Percentiles rank a stretch among this genome's conserved stretches.
phyloP scores from a whole-genome alignment of 352 stramenopile genomes.

The Phytopythium boreale region DNA sequence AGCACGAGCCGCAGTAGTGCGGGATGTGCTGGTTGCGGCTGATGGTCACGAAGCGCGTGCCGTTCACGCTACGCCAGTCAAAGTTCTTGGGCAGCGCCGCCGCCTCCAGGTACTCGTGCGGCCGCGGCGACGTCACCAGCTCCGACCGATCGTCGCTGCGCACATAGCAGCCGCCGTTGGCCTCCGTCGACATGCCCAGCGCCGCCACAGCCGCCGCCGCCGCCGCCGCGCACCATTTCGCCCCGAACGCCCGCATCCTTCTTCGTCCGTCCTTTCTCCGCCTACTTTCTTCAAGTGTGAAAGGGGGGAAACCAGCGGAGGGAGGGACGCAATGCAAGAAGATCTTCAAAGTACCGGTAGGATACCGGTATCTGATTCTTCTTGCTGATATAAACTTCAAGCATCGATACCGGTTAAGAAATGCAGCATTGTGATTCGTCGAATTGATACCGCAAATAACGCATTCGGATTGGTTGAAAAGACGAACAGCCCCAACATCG shows the following conservation, averaged over 20 bases:
- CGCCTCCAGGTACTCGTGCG: constrained; percentile 65
- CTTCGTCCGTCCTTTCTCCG: constrained; percentile 10
- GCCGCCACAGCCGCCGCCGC: constrained; percentile 5
- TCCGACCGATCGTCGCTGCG: constrained; percentile 69
- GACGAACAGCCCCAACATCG: background rate
- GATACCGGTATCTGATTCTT: background rate
- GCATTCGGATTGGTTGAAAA: background rate
- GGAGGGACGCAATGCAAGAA: background rate
- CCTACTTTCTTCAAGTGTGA: constrained; percentile 9
- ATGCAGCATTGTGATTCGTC: background rate
- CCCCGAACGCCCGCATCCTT: constrained; percentile 13
- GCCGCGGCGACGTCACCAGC: constrained; percentile 51
- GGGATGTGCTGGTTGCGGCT: constrained; percentile 86
- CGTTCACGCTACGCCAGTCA: constrained; percentile 90
- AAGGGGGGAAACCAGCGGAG: constrained; percentile 9
- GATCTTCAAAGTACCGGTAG: background rate
- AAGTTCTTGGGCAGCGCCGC: constrained; percentile 90
- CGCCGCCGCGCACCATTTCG: background rate
- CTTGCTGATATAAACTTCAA: background rate
- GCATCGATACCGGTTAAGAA: background rate
- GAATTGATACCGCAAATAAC: background rate
- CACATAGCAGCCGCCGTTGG: constrained; percentile 57
- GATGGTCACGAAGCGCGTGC: constrained; percentile 80
- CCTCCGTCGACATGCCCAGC: constrained; percentile 3
- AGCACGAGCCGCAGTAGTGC: constrained; percentile 89